Evolutionary conservation across 495 filamentous ascomycete genomes (phyloP).

Genomic region (Rhypophila decipiens): DNA sequence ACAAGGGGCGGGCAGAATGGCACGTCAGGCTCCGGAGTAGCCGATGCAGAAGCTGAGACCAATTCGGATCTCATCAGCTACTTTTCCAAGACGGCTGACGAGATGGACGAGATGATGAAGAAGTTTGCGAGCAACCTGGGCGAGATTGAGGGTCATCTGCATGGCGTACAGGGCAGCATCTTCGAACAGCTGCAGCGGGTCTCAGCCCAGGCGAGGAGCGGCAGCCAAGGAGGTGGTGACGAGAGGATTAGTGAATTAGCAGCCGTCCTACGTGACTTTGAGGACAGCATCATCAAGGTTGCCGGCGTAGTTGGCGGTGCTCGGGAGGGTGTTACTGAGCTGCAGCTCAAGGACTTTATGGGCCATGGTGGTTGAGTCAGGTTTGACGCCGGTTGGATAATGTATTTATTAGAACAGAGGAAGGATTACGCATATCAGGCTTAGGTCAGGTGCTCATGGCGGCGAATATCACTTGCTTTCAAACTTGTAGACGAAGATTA

Average conservation of each 20-base stretch:
- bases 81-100: slow-evolving; percentile 66
- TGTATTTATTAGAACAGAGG: too few species aligned
- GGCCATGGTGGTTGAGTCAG: slow-evolving; percentile 15
- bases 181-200: slow-evolving; percentile 65
- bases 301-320: slow-evolving; percentile 62
- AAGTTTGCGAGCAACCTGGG: slow-evolving; percentile 62
- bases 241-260: slow-evolving; percentile 48
- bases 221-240: slow-evolving; percentile 30
- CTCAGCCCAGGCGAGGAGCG: slow-evolving; percentile 47
- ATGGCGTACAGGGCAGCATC: slow-evolving; percentile 64
- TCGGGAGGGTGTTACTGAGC: slow-evolving; percentile 63
- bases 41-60: slow-evolving; percentile 49
- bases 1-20: slow-evolving; percentile 7
- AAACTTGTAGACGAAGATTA: too few species aligned
- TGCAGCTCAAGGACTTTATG: slow-evolving; percentile 53
- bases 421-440: too few species aligned
- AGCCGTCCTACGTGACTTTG: slow-evolving; percentile 67
- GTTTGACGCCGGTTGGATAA: too few species aligned
- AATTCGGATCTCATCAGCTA: slow-evolving; percentile 65
- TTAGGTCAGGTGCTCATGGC: too few species aligned
- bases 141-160: slow-evolving; percentile 79
- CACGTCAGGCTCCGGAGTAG: slow-evolving; percentile 1
- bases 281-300: slow-evolving; percentile 69
- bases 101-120: slow-evolving; percentile 60
- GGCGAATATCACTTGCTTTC: too few species aligned